Evolutionary conservation across 1,139 yeast genomes (phyloP).

Genomic region (Geotrichum histeridarum): DNA sequence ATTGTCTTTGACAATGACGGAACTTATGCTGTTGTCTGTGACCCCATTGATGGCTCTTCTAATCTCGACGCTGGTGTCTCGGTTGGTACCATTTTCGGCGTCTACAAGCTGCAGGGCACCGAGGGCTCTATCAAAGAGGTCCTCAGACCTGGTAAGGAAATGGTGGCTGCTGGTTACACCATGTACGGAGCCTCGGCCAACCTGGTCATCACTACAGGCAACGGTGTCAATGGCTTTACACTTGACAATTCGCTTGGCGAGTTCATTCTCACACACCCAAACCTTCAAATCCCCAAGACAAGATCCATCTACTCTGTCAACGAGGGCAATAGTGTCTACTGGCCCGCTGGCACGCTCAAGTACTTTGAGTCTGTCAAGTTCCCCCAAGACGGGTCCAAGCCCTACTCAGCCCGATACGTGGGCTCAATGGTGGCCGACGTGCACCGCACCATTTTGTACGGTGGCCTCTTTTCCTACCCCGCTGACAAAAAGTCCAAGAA

Average conservation of each 20-base stretch:
- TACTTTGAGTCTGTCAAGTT: slow-evolving; percentile 71
- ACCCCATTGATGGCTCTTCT: slow-evolving; percentile 96
- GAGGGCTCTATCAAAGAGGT: slow-evolving; percentile 85
- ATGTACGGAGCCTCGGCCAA: slow-evolving; percentile 99
- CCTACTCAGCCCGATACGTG: slow-evolving; percentile 88
- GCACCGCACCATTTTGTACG: slow-evolving; percentile 91
- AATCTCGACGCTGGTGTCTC: slow-evolving; percentile 98
- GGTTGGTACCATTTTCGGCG: slow-evolving; percentile 94
- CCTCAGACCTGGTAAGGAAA: slow-evolving; percentile 81
- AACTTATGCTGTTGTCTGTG: slow-evolving; percentile 93
- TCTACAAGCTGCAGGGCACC: slow-evolving; percentile 66
- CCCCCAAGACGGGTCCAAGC: slow-evolving; percentile 68
- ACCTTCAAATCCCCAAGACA: slow-evolving; percentile 58
- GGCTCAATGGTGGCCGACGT: slow-evolving; percentile 99
- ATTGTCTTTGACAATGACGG: slow-evolving; percentile 84
- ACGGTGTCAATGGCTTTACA: slow-evolving; percentile 92
- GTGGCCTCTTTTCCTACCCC: slow-evolving; percentile 95
- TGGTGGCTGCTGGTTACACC: slow-evolving; percentile 97
- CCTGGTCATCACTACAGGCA: slow-evolving; percentile 84
- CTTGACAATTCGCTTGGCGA: slow-evolving; percentile 90
- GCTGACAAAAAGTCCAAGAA: slow-evolving; percentile 83
- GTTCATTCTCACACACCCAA: slow-evolving; percentile 85
- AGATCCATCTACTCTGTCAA: slow-evolving; percentile 85
- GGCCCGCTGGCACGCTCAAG: slow-evolving; percentile 66
- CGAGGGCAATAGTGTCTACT: slow-evolving; percentile 87